Percentiles rank a stretch among this genome's conserved stretches.
These are phyloP conservation scores for Chionographis japonica DNA, from an alignment of 106 monocot species.

Conservation along the genomic window DNA sequence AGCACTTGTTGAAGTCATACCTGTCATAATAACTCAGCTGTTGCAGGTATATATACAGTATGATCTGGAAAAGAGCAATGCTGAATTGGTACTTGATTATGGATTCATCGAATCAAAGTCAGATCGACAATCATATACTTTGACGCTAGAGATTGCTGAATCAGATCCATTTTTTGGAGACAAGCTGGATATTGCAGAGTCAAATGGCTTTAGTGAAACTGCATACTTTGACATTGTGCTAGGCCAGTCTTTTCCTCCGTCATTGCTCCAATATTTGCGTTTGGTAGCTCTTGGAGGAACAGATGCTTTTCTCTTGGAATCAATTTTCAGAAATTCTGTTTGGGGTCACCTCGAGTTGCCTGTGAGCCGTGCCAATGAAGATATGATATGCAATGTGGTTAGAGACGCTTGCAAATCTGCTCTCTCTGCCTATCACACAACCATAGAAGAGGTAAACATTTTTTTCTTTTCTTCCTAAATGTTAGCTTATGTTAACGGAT, in stretches of 20 bases:
- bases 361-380: conserved; percentile 74
- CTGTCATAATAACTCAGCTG: neutral
- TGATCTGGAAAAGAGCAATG: conserved; percentile 81
- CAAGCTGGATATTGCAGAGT: conserved; percentile 86
- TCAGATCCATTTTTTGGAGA: conserved; percentile 90
- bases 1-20: neutral
- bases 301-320: conserved; percentile 92
- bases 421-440: conserved; percentile 54
- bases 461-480: conserved; percentile 1
- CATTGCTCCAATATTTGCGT: conserved; percentile 75
- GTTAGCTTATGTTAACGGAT: neutral
- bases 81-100: conserved; percentile 89
- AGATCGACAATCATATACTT: conserved; percentile 60
- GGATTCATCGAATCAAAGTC: conserved; percentile 70
- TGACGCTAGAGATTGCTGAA: conserved; percentile 79
- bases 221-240: conserved; percentile 82
- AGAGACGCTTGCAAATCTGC: conserved; percentile 79
- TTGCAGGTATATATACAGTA: conserved; percentile 84
- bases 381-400: conserved; percentile 62
- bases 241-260: conserved; percentile 51
- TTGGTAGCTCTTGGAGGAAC: conserved; percentile 81
- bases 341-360: conserved; percentile 88
- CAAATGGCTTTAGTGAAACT: conserved; percentile 62
- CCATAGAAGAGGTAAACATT: conserved; percentile 89
- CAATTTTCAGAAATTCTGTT: conserved; percentile 80